These are phyloP conservation scores for Aciculosporium take DNA, from an alignment of 2,329 filamentous ascomycete species.

Conservation along the genomic window DNA sequence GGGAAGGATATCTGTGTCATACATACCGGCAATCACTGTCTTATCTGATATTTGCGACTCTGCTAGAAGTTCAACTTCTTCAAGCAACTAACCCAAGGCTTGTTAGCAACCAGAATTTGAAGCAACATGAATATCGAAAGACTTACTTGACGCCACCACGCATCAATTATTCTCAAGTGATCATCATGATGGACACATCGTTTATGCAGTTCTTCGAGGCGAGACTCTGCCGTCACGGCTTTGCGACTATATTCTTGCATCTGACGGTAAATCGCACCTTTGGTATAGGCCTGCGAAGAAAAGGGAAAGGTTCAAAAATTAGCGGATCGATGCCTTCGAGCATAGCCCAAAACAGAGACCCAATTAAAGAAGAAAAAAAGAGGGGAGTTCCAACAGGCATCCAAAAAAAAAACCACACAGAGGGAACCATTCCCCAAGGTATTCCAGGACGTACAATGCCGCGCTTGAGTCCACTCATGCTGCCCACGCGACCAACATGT, in stretches of 20 bases:
- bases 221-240: slow-evolving; percentile 65
- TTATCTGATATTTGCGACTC: slow-evolving; percentile 27
- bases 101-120: slow-evolving; percentile 2
- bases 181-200: slow-evolving; percentile 76
- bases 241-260: slow-evolving; percentile 97
- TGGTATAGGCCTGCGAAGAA: slow-evolving; percentile 30
- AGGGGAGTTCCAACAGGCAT: background rate
- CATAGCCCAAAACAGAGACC: background rate
- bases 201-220: slow-evolving; percentile 68
- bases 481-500: slow-evolving; percentile 2
- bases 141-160: slow-evolving; percentile 85
- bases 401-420: background rate
- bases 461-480: slow-evolving; percentile 1
- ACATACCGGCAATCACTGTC: slow-evolving; percentile 13
- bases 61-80: slow-evolving; percentile 48
- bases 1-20: background rate
- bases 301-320: background rate
- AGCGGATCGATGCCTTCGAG: background rate
- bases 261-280: slow-evolving; percentile 91
- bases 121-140: background rate
- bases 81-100: slow-evolving; percentile 33
- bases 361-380: background rate
- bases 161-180: slow-evolving; percentile 77
- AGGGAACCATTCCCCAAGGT: background rate
- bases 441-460: background rate